Evolutionary conservation across 495 filamentous ascomycete species (phyloP).

Genomic region (Hypoxylon fragiforme): DNA sequence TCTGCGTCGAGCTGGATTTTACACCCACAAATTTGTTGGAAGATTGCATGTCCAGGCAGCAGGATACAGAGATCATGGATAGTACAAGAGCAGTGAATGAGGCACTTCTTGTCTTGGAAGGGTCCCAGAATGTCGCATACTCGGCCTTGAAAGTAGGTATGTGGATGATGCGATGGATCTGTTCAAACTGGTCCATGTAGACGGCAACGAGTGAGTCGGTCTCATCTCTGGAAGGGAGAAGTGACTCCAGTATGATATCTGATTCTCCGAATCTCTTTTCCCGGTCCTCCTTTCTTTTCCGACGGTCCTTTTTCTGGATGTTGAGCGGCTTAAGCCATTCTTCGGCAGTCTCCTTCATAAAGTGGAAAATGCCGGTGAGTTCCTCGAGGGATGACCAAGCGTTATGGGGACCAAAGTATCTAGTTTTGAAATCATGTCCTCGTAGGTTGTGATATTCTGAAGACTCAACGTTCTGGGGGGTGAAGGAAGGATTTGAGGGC

Average conservation of each 20-base stretch:
- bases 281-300: conserved; percentile 37
- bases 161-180: conserved; percentile 58
- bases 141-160: conserved; percentile 55
- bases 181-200: conserved; percentile 53
- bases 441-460: conserved; percentile 34
- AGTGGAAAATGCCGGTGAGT: conserved; percentile 47
- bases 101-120: conserved; percentile 41
- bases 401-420: conserved; percentile 54
- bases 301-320: conserved; percentile 39
- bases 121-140: conserved; percentile 48
- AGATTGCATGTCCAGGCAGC: conserved; percentile 67
- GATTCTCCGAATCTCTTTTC: conserved; percentile 38
- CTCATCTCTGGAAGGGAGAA: conserved; percentile 52
- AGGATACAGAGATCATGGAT: conserved; percentile 40
- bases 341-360: conserved; percentile 41
- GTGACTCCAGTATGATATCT: conserved; percentile 35
- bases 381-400: conserved; percentile 44
- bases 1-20: conserved; percentile 35
- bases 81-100: conserved; percentile 52
- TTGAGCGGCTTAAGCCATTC: conserved; percentile 41
- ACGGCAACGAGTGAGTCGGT: conserved; percentile 51
- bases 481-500: conserved; percentile 26
- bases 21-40: conserved; percentile 38
- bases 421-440: conserved; percentile 49
- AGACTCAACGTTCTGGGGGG: conserved; percentile 26